phyloP scores from a whole-genome alignment of 768 basidiomycete genomes.

The Hygrophorus russula region DNA sequence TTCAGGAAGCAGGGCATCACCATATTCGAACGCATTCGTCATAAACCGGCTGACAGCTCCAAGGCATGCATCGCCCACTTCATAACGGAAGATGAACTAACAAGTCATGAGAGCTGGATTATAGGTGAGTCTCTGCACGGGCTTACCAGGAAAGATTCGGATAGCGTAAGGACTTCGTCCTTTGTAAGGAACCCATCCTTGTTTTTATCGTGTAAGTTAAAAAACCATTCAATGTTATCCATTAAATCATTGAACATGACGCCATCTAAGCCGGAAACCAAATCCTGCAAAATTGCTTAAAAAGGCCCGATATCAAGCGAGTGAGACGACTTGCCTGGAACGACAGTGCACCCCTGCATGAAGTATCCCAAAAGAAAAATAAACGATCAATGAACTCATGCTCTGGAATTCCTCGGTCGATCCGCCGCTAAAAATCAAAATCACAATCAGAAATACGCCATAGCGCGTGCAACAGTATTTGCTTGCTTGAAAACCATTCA shows the following conservation, averaged over 20 bases:
- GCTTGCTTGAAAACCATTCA: conserved; percentile 80
- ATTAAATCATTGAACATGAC: conserved; percentile 96
- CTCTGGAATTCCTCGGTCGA: conserved; percentile 85
- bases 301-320: background rate
- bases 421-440: conserved; percentile 50
- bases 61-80: conserved; percentile 92
- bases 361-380: conserved; percentile 91
- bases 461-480: background rate
- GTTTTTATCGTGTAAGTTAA: conserved; percentile 90
- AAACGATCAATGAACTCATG: conserved; percentile 91
- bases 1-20: conserved; percentile 77
- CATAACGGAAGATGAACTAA: conserved; percentile 96
- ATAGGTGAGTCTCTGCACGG: conserved; percentile 2
- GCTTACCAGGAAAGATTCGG: conserved; percentile 84
- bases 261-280: conserved; percentile 79
- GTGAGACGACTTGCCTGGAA: conserved; percentile 52
- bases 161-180: conserved; percentile 91
- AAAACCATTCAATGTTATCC: conserved; percentile 99
- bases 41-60: conserved; percentile 96
- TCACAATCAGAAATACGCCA: conserved; percentile 3
- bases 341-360: conserved; percentile 72
- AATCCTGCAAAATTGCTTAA: conserved; percentile 43
- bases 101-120: conserved; percentile 3
- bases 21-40: conserved; percentile 97
- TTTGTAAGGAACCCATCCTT: conserved; percentile 93